These are phyloP conservation scores for Gonium pectorale DNA, from an alignment of 139 green algal species.

Conservation along the genomic window DNA sequence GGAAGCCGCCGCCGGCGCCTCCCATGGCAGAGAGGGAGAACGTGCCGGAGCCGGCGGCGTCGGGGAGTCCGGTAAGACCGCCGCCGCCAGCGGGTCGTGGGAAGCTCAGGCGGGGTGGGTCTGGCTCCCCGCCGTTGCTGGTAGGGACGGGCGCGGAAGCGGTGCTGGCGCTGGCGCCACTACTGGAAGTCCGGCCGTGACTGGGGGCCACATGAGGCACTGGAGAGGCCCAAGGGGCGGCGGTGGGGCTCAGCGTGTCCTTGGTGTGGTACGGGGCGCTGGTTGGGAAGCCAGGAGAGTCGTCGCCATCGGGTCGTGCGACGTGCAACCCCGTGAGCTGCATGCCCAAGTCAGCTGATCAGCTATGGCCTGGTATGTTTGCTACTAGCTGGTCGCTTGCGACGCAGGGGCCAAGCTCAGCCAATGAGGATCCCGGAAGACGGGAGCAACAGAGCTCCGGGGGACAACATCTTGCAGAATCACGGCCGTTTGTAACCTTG, in stretches of 20 bases:
- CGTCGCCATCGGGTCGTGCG: constrained; percentile 6
- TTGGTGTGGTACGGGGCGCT: constrained; percentile 39
- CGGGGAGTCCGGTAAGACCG: background rate
- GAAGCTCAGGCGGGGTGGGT: background rate
- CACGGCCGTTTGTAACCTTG: too few relatives aligned
- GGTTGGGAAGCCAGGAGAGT: constrained; percentile 29
- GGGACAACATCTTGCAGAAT: too few relatives aligned
- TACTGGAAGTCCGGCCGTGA: background rate
- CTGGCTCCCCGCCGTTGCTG: background rate
- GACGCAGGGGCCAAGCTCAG: too few relatives aligned
- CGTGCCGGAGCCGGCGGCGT: background rate
- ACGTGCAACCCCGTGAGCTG: background rate
- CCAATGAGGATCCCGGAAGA: too few relatives aligned
- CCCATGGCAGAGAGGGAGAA: constrained; percentile 2
- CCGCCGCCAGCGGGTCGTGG: constrained; percentile 2
- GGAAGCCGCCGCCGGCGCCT: constrained; percentile 16
- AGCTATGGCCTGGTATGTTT: background rate
- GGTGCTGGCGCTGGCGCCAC: background rate
- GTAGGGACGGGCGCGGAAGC: background rate
- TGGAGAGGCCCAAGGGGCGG: constrained; percentile 21
- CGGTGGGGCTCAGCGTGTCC: constrained; percentile 42
- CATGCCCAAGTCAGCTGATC: constrained; percentile 16
- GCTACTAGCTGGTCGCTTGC: too few relatives aligned
- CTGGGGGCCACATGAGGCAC: background rate
- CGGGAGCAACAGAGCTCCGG: too few relatives aligned